Base-by-base conservation (phyloP, 164 flowering plant species). In the Amborella trichopoda region DNA sequence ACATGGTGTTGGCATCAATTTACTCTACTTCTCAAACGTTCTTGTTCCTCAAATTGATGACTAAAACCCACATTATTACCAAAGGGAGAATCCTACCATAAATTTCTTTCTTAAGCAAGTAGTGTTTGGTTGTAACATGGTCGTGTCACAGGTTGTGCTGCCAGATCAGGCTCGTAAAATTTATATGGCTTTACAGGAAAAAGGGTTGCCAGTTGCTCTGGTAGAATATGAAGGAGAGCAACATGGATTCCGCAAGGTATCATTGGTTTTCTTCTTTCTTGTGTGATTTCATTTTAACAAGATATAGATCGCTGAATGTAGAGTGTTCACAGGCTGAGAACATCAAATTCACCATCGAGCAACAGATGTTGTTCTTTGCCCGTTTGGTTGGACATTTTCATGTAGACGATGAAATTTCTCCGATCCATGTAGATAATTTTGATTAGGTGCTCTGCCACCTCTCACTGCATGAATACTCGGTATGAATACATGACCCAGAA, bases 181-280 rank as follows among this genome's bases (percentile, higher is more conserved):
- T 23, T 77, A 91, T 54, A 45, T 39, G 38, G 99, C 99, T 21
- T 56, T 91, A 76, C 87, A 91, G 63, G 62, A 67, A 30, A 91
- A 84, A 58, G 94, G 96, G 40, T 39, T 84, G 63, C 96, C 99
- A 3, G 95, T 87, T 53, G 96, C 96, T 24, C 80, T 87, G 12
- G 88, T 87, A 33, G 88, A 78, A 66, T 91, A 80, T 52, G 95
- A 84, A 78, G 99, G 94, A 54, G 99, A 91, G 57, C 82, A 71
- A 42, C 99, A 91, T 67, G 96, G 99, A 50, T 91, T 91, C 54
- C 94, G 88, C 23, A 87, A 87, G 95, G 96, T 91, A 70, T 40
- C 10, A n/a, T 41, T 24, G 9, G n/a, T 37, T 5, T 6, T 37
- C 1, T 37, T 6, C 0, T 5, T 37, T 37, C 40, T 37, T 37